Evolutionary conservation across 768 basidiomycete species (phyloP), one percentile per base, ranked within the genome.

Genomic region (Rhodotorula toruloides): DNA sequence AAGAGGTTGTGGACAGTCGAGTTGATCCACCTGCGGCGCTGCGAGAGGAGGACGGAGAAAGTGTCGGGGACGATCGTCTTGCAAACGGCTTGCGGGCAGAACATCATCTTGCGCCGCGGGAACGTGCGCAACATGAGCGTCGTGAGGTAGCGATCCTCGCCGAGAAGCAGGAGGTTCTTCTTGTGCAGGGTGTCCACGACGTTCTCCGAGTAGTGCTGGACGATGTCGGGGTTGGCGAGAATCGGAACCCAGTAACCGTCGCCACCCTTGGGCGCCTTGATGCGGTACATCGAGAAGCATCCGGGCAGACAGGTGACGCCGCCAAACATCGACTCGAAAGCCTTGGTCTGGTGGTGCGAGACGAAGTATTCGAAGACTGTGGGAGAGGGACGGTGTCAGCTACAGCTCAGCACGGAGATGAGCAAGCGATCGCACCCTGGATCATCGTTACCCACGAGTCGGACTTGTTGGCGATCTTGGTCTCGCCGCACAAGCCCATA

Each of bases 401-500:
- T 1, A 31, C 25, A 22, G 34, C 57, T n/a, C 8, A 48, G 27
- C 68, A 17, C 27, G 44, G 32, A 27, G 34, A 50, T 48, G 25
- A 48, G 40, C 50, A 79, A 89, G 52, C 61, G 93, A 94, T 49
- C 48, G 48, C 29, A 49, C 19, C 93, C 83, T 99, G 96, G 79
- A 99, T 98, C 96, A 99, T 98, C 22, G 94, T 97, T 49, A 98
- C 93, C 81, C 94, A 97, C 17, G 92, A 92, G 76, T 98, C 94
- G 22, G 87, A 86, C 82, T 99, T 99, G 81, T 99, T 99, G 42
- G 96, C 96, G 73, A 99, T 93, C 84, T 99, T 99, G 67, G 96
- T 99, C 81, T 99, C 96, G 34, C 96, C 96, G 76, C 96, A 99
- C 32, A 99, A 82, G 29, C 93, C 96, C 96, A 98, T 98, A 70